phyloP scores from a whole-genome alignment of 148 eudicot genomes.

The Cornus controversa region DNA sequence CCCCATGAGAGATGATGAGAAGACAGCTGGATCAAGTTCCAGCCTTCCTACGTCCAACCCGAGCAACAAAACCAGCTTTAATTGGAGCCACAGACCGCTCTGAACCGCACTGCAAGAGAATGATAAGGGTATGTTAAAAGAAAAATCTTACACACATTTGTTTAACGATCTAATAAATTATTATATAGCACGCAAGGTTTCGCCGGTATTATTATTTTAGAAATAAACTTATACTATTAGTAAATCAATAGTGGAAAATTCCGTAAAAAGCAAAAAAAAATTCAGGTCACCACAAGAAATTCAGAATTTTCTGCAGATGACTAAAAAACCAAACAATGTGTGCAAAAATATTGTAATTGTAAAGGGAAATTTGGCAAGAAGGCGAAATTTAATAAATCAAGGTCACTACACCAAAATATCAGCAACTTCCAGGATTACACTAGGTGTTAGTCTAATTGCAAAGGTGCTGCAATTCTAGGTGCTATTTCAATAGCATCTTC shows the following conservation, averaged over 20 bases:
- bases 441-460: not conserved
- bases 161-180: too few species aligned
- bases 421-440: not conserved
- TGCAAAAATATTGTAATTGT: not conserved
- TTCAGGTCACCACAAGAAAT: not conserved
- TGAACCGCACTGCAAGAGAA: constrained; percentile 57
- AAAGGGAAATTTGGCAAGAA: not conserved
- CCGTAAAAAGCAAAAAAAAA: not conserved
- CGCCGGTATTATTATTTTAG: too few species aligned
- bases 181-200: too few species aligned
- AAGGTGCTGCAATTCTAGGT: not conserved
- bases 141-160: too few species aligned
- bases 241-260: not conserved
- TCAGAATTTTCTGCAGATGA: not conserved
- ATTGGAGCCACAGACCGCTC: constrained; percentile 65
- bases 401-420: not conserved
- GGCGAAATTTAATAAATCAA: not conserved
- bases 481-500: too few species aligned
- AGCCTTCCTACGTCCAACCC: constrained; percentile 51
- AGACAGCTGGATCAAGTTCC: constrained; percentile 28
- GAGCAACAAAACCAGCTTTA: constrained; percentile 56
- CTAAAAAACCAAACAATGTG: not conserved
- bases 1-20: not conserved
- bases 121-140: not conserved
- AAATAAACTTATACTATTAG: too few species aligned